Percentiles rank a stretch among this genome's conserved stretches.
Evolutionary conservation across 1,139 yeast species (phyloP).

Genomic region (Trichomonascaceae sp.): DNA sequence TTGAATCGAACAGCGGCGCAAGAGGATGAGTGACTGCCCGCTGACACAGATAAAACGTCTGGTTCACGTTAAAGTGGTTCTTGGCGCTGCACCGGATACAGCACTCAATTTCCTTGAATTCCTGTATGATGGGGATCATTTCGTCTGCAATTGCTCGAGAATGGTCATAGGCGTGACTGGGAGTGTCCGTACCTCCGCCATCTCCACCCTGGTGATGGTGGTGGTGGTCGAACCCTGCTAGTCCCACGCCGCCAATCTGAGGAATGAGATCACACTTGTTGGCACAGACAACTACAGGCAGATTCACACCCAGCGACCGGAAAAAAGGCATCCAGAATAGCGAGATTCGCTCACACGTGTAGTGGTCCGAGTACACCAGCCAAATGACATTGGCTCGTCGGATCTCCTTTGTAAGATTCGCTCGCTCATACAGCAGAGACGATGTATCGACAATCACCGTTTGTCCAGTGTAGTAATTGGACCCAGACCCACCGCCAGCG

Average conservation of each 20-base stretch:
- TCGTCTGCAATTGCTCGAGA: conserved; percentile 43
- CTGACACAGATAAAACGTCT: conserved; percentile 82
- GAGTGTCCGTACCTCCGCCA: conserved; percentile 13
- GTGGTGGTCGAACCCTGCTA: conserved; percentile 15
- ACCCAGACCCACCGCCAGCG: conserved; percentile 22
- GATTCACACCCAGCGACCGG: conserved; percentile 80
- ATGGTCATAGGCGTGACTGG: conserved; percentile 20
- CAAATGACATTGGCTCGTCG: conserved; percentile 83
- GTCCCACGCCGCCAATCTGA: too few species aligned
- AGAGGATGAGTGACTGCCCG: conserved; percentile 86
- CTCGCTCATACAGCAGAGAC: conserved; percentile 42
- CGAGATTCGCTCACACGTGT: conserved; percentile 82
- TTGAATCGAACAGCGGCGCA: conserved; percentile 90
- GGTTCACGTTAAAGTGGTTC: conserved; percentile 65
- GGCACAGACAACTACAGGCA: conserved; percentile 81
- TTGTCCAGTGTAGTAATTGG: too few species aligned
- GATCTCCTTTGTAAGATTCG: conserved; percentile 53
- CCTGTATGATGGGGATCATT: conserved; percentile 72
- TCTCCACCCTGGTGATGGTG: too few species aligned
- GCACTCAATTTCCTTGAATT: conserved; percentile 87
- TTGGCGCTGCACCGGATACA: conserved; percentile 83
- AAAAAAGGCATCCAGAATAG: conserved; percentile 91
- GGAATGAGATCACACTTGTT: conserved; percentile 51
- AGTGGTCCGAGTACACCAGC: conserved; percentile 86
- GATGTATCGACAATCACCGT: conserved; percentile 73